Base-by-base conservation (phyloP, 306 rosid genomes). In the Dalbergia oliveri region DNA sequence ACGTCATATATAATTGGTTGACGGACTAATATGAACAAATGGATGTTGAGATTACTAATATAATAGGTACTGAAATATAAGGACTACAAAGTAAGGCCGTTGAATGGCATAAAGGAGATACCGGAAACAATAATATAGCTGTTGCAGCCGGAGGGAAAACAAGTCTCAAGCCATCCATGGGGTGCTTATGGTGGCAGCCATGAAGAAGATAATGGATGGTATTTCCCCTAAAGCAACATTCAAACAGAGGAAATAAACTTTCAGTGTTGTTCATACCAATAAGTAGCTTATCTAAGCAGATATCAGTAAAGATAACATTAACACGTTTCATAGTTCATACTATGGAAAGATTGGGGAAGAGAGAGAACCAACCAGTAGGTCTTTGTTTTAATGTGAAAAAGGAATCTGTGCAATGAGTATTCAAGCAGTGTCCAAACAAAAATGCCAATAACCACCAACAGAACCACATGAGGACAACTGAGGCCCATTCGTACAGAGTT, bases 101-200 rank as follows among this genome's bases (percentile, higher is more conserved):
- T 65, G 34, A 34, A 49, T 69, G 79, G 77, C n/a, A 73, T 49
- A 77, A 54, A 62, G 59, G 66, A 78, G 85, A 71, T 89, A 96
- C 99, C 16, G 98, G 98, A 15, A 88, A 7, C 57, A 86, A 82
- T 59, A 96, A 82, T 80, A 91, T 35, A 79, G 97, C 97, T 11
- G 99, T 90, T 56, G 93, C 98, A 77, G 97, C 72, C 2, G 99
- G 99, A 73, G 99, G 99, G 26, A 96, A 93, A 81, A 96, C 99
- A 66, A 96, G 99, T 70, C 99, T 88, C 87, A 96, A 81, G 62
- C 98, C 89, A 75, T 96, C 99, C 98, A 93, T 96, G 9, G 99
- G 99, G 76, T 96, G 98, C 82, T 96, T 96, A 82, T 93, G 99
- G 82, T 96, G 99, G 88, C 97, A 93, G 71, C 99, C 99, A 79